These are phyloP conservation scores for Candida sonorensis DNA, from an alignment of 805 yeast genomes.

Conservation along the genomic window DNA sequence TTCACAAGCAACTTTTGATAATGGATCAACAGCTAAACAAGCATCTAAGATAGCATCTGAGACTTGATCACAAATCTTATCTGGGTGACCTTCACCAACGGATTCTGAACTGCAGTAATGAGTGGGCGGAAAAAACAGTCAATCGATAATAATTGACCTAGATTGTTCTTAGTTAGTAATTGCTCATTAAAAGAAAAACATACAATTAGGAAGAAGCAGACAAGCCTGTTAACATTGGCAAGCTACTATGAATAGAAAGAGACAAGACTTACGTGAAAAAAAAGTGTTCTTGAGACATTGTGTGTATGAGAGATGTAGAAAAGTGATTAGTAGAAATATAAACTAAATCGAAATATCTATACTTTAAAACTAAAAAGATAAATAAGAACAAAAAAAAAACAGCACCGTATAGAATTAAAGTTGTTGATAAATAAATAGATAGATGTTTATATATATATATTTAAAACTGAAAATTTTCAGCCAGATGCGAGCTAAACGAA, in stretches of 20 bases:
- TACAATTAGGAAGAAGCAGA: too few species aligned
- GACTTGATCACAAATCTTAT: conserved; percentile 97
- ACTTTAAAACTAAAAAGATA: too few species aligned
- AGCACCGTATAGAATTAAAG: conserved; percentile 1
- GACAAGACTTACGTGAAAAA: conserved; percentile 24
- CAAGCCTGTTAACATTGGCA: too few species aligned
- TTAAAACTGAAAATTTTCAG: background rate
- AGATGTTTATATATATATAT: background rate
- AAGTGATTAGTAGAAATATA: too few species aligned
- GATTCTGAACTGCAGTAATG: conserved; percentile 74
- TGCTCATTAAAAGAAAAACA: too few species aligned
- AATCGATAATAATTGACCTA: too few species aligned
- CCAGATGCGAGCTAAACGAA: too few species aligned
- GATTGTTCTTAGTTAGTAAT: too few species aligned
- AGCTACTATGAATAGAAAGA: too few species aligned
- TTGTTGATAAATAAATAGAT: background rate
- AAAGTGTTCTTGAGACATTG: conserved; percentile 24
- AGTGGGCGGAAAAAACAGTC: background rate
- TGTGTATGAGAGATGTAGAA: background rate
- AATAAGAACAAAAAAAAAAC: background rate
- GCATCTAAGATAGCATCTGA: conserved; percentile 98
- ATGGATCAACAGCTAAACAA: conserved; percentile 90
- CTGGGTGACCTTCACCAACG: conserved; percentile 94
- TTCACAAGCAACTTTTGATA: conserved; percentile 98
- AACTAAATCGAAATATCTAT: too few species aligned